Conservation (phyloP, 2,329 filamentous ascomycete species). For the Colletotrichum nymphaeae region DNA sequence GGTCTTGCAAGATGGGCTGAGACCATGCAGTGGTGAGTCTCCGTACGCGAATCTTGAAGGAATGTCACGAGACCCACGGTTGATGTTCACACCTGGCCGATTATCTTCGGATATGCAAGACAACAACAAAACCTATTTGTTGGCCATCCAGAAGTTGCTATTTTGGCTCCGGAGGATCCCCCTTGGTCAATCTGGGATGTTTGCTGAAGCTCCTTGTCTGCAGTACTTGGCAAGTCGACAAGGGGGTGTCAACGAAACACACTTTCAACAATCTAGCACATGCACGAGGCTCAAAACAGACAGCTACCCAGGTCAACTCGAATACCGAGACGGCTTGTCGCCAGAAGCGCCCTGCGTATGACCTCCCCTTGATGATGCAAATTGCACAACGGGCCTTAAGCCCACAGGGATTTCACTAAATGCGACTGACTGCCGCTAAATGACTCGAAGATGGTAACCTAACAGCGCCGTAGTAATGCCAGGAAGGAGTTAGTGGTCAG, state of each 20-base stretch:
- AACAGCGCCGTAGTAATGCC: not conserved
- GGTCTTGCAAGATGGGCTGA: not conserved
- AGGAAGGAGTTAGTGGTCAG: not conserved
- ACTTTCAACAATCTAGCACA: conserved; percentile 16
- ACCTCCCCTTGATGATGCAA: conserved; percentile 4
- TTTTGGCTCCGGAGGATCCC: conserved; percentile 1
- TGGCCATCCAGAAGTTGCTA: conserved; percentile 4
- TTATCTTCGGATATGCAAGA: not conserved
- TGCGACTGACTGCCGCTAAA: not conserved
- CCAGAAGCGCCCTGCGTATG: conserved; percentile 11
- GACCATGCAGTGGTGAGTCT: not conserved
- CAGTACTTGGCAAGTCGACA: not conserved
- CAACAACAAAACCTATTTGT: not conserved
- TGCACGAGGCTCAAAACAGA: conserved; percentile 31
- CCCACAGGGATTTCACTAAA: conserved; percentile 2
- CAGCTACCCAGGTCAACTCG: not conserved
- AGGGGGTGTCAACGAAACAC: conserved; percentile 20
- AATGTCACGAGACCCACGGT: not conserved
- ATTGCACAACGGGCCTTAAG: not conserved
- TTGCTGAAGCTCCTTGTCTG: not conserved
- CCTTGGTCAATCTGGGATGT: not conserved
- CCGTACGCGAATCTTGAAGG: not conserved
- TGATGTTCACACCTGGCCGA: not conserved
- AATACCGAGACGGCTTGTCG: conserved; percentile 8
- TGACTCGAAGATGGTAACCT: conserved; percentile 3